phyloP scores from a whole-genome alignment of 2,329 filamentous ascomycete genomes.

The Davidsoniella virescens region DNA sequence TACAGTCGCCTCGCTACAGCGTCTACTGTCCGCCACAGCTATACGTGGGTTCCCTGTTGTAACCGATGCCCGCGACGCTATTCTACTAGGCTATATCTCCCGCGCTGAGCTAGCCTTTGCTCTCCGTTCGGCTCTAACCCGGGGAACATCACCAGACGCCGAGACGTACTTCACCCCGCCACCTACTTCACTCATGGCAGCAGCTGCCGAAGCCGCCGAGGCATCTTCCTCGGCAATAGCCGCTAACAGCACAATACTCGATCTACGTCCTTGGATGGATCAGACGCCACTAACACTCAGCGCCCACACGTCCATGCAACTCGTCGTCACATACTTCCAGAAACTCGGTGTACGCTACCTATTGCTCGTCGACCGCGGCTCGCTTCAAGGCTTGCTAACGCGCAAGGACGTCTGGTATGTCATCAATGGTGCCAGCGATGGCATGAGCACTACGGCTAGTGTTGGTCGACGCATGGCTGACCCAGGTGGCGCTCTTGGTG shows the following conservation, averaged over 20 bases:
- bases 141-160: slow-evolving; percentile 49
- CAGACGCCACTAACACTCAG: slow-evolving; percentile 90
- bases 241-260: slow-evolving; percentile 38
- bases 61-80: slow-evolving; percentile 55
- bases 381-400: slow-evolving; percentile 70
- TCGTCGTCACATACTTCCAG: slow-evolving; percentile 89
- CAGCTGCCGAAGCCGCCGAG: background rate
- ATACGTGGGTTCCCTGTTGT: slow-evolving; percentile 90
- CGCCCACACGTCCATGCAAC: slow-evolving; percentile 55
- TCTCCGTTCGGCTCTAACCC: slow-evolving; percentile 37
- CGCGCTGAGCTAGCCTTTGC: slow-evolving; percentile 79
- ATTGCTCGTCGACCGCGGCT: slow-evolving; percentile 68
- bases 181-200: slow-evolving; percentile 47
- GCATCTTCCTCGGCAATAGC: slow-evolving; percentile 26
- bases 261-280: slow-evolving; percentile 96
- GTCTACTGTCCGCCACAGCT: slow-evolving; percentile 54
- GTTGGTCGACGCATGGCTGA: background rate
- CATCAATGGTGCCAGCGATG: slow-evolving; percentile 54
- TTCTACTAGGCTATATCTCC: slow-evolving; percentile 85
- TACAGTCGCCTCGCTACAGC: slow-evolving; percentile 60
- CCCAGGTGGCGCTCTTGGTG: background rate
- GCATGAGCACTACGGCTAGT: slow-evolving; percentile 29
- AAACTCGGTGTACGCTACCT: slow-evolving; percentile 84
- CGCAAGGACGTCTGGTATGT: slow-evolving; percentile 98
- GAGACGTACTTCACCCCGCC: slow-evolving; percentile 77